Conservation (phyloP, 345 rosid species). For the Murraya koenigii region DNA sequence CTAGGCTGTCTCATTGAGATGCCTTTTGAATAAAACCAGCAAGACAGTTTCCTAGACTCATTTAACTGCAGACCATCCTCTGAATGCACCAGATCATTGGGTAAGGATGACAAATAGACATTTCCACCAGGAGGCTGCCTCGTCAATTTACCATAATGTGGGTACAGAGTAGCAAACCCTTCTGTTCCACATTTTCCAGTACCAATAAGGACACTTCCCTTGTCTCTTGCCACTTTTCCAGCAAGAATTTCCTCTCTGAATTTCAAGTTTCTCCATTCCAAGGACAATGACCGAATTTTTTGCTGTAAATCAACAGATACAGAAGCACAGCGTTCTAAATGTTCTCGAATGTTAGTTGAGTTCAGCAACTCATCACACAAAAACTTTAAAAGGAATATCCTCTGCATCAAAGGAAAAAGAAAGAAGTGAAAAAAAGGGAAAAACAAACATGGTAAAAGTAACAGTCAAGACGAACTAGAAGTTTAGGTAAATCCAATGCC, state of each 20-base stretch:
- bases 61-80: constrained; percentile 18
- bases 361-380: constrained; percentile 35
- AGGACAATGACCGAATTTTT: constrained; percentile 22
- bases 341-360: constrained; percentile 25
- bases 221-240: constrained; percentile 19
- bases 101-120: constrained; percentile 3
- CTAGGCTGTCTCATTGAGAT: constrained; percentile 9
- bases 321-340: constrained; percentile 32
- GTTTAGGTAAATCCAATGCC: not conserved
- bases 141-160: not conserved
- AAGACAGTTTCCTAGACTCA: constrained; percentile 6
- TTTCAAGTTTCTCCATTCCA: constrained; percentile 32
- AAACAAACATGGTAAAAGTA: not conserved
- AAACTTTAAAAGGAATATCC: constrained; percentile 29
- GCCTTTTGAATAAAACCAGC: constrained; percentile 7
- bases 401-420: constrained; percentile 22
- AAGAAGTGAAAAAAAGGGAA: not conserved
- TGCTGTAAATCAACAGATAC: constrained; percentile 33
- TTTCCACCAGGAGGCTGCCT: constrained; percentile 1
- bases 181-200: constrained; percentile 13
- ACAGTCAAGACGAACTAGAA: not conserved
- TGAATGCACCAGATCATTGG: not conserved
- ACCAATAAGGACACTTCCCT: constrained; percentile 8
- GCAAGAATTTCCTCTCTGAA: constrained; percentile 25
- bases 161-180: not conserved